Evolutionary conservation across 139 green algal genomes (phyloP).

Genomic region (Chlorella ohadii): DNA sequence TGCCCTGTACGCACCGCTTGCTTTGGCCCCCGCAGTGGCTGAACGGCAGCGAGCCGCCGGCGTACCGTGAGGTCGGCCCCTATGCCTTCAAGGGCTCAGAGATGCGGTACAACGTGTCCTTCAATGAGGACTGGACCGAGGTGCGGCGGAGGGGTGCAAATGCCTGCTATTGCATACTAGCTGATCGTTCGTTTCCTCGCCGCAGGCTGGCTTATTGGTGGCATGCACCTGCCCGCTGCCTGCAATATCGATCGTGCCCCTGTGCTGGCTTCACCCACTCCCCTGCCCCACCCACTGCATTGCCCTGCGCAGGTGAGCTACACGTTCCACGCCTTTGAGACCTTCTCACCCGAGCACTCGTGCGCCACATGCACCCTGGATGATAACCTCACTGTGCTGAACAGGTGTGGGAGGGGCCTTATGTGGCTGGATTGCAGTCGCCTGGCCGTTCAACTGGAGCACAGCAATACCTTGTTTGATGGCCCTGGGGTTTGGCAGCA

Average conservation of each 20-base stretch:
- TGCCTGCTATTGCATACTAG: too few relatives aligned
- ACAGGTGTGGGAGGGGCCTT: background rate
- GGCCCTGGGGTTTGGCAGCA: too few relatives aligned
- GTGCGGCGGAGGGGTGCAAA: background rate
- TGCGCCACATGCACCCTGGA: conserved; percentile 45
- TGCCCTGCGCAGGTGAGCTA: conserved; percentile 12
- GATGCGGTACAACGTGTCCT: conserved; percentile 43
- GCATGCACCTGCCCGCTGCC: too few relatives aligned
- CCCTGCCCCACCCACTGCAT: background rate
- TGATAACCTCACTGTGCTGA: conserved; percentile 37
- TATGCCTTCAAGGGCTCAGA: conserved; percentile 44
- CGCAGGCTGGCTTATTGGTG: too few relatives aligned
- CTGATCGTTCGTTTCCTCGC: too few relatives aligned
- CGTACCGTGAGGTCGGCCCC: conserved; percentile 47
- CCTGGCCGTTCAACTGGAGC: too few relatives aligned
- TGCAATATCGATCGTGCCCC: too few relatives aligned
- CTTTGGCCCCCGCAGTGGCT: conserved; percentile 47
- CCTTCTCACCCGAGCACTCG: background rate
- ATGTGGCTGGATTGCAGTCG: too few relatives aligned
- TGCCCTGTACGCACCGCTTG: too few relatives aligned
- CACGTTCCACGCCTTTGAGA: conserved; percentile 37
- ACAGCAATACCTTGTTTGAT: too few relatives aligned
- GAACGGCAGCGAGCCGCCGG: conserved; percentile 30
- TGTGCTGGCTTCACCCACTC: background rate
- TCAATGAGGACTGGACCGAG: conserved; percentile 32